phyloP scores from a whole-genome alignment of 495 filamentous ascomycete genomes.

The Penicillium waksmanii region DNA sequence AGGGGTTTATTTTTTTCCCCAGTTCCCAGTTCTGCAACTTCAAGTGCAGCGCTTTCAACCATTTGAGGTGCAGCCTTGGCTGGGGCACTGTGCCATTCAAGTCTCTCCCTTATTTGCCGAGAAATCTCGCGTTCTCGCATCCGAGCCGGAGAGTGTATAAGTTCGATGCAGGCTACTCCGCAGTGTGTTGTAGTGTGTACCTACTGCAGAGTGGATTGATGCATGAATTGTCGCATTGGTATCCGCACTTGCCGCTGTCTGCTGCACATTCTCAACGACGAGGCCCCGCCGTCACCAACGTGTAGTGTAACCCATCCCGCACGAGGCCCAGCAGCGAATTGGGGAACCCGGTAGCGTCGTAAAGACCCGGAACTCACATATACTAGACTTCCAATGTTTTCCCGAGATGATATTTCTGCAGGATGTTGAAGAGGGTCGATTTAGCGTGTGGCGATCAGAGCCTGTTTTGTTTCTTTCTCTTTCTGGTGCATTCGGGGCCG shows the following conservation, averaged over 20 bases:
- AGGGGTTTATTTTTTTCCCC: background rate
- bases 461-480: conserved; percentile 32
- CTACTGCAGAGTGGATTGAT: conserved; percentile 14
- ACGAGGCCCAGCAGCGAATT: conserved; percentile 10
- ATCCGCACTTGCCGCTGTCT: conserved; percentile 27
- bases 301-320: conserved; percentile 15
- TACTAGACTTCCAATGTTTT: background rate
- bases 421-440: background rate
- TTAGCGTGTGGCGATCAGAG: conserved; percentile 19
- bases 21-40: background rate
- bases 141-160: background rate
- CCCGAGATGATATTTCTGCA: background rate
- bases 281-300: background rate
- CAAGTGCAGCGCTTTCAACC: too few relatives aligned
- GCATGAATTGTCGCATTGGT: conserved; percentile 12
- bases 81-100: background rate
- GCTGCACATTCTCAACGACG: background rate
- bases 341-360: background rate
- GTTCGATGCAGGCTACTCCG: background rate
- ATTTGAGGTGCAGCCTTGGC: background rate
- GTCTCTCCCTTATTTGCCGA: conserved; percentile 1
- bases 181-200: background rate
- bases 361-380: conserved; percentile 1
- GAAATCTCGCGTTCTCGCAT: conserved; percentile 1
- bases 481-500: conserved; percentile 34